Percentiles rank a stretch among this genome's conserved stretches.
Evolutionary conservation across 2,329 filamentous ascomycete genomes (phyloP).

Genomic region (Aspergillus spinulosporus): DNA sequence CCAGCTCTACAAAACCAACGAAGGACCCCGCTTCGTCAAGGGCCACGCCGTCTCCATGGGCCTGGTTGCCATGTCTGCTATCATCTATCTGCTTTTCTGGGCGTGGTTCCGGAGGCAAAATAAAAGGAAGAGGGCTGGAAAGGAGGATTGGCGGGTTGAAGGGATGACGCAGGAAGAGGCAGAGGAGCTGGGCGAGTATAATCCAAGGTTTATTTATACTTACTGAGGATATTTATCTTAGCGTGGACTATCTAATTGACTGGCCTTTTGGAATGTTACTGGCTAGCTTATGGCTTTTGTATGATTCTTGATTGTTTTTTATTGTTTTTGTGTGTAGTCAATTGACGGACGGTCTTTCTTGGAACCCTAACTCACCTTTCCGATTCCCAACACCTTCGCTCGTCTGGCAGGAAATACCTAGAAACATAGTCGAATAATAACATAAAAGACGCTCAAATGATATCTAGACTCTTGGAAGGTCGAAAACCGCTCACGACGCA

Average conservation of each 20-base stretch:
- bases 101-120: conserved; percentile 9
- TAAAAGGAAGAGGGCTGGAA: neutral
- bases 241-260: no score
- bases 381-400: no score
- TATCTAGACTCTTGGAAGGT: neutral
- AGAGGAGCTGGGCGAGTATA: conserved; percentile 15
- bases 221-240: neutral
- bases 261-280: neutral
- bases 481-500: neutral
- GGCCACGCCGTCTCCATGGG: conserved; percentile 13
- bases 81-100: conserved; percentile 12
- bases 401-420: no score
- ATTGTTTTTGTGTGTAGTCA: no score
- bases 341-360: no score
- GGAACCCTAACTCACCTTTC: no score
- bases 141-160: conserved; percentile 5
- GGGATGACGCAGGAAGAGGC: conserved; percentile 13
- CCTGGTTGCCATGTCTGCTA: conserved; percentile 7
- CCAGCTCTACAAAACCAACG: conserved; percentile 13
- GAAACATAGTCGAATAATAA: no score
- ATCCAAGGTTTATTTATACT: conserved; percentile 11
- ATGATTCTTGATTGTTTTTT: no score
- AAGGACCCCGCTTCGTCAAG: conserved; percentile 12
- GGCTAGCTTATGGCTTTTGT: no score
- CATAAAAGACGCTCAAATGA: no score